Conservation (phyloP, 371 early-diverging fungal genomes). For the Funneliformis caledonium region DNA sequence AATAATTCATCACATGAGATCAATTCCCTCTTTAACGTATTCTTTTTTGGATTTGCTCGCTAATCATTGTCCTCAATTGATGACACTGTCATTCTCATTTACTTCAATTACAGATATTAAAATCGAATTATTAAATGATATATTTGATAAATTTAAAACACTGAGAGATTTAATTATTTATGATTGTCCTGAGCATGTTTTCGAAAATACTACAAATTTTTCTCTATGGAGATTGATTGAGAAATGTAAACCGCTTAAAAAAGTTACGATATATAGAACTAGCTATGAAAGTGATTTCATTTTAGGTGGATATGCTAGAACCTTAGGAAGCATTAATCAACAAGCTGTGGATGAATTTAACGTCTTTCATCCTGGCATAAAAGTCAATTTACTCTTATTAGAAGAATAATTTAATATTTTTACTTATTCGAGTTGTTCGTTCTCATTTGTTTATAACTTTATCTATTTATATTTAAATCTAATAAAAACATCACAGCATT, state of each 20-base stretch:
- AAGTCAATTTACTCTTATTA: slow-evolving; percentile 4
- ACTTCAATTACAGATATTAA: neutral
- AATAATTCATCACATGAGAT: slow-evolving; percentile 15
- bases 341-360: neutral
- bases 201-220: neutral
- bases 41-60: neutral
- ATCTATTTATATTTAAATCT: too few relatives aligned
- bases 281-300: slow-evolving; percentile 30
- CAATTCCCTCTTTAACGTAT: neutral
- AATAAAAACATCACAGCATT: too few relatives aligned
- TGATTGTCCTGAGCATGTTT: neutral
- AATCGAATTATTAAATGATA: neutral
- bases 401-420: neutral
- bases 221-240: slow-evolving; percentile 2
- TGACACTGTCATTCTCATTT: neutral
- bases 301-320: slow-evolving; percentile 19
- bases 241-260: neutral
- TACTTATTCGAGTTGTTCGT: too few relatives aligned
- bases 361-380: neutral
- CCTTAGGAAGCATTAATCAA: neutral
- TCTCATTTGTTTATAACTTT: too few relatives aligned
- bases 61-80: neutral
- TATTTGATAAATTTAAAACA: neutral
- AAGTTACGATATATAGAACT: neutral
- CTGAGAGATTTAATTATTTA: neutral